A percentile compares a stretch with the other conserved stretches of the same genome.
Conservation (phyloP, 306 rosid species). For the Medicago truncatula region DNA sequence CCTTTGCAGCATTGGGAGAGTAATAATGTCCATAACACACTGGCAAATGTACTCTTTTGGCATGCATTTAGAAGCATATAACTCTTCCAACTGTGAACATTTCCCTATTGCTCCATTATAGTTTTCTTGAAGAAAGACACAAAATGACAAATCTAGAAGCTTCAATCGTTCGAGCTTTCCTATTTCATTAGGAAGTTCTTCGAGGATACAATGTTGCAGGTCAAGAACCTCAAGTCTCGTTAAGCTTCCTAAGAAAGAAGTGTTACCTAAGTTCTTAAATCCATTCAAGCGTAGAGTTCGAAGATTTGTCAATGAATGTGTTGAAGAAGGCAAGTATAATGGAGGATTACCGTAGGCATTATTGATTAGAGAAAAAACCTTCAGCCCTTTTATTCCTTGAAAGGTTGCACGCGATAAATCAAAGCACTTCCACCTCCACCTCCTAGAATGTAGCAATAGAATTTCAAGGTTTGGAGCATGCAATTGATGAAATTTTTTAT, state of each 20-base stretch:
- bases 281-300: background rate
- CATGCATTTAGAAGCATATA: constrained; percentile 19
- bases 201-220: background rate
- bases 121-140: background rate
- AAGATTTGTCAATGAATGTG: constrained; percentile 20
- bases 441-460: background rate
- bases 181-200: constrained; percentile 22
- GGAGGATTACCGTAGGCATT: background rate
- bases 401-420: background rate
- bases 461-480: constrained; percentile 39
- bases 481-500: background rate
- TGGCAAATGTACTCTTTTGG: background rate
- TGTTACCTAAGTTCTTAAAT: constrained; percentile 10
- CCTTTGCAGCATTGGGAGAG: background rate
- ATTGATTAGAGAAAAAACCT: constrained; percentile 30
- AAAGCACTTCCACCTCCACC: too few species aligned
- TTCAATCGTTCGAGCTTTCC: background rate
- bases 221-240: constrained; percentile 36
- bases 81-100: constrained; percentile 43
- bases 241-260: constrained; percentile 16
- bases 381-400: constrained; percentile 22
- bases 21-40: constrained; percentile 21
- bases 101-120: constrained; percentile 37
- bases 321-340: constrained; percentile 16
- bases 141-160: constrained; percentile 18